phyloP scores from a whole-genome alignment of 306 rosid species.

The Prosopis cineraria region DNA sequence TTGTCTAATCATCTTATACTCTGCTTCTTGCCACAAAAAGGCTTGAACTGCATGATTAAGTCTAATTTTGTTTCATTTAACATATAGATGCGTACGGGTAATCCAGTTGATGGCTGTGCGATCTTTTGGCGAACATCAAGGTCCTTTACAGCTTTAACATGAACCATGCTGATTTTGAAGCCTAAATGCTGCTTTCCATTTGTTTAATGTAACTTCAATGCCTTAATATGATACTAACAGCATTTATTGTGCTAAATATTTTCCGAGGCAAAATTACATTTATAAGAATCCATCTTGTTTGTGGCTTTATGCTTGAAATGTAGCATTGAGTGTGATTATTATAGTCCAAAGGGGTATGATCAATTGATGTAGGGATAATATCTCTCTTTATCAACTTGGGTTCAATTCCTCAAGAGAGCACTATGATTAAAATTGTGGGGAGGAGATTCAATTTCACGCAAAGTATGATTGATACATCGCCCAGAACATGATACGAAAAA shows the following conservation, averaged over 20 bases:
- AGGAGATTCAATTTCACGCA: not conserved
- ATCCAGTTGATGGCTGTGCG: conserved; percentile 89
- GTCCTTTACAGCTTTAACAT: conserved; percentile 44
- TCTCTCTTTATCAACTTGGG: not conserved
- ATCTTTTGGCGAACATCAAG: conserved; percentile 90
- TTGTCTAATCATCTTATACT: conserved; percentile 8
- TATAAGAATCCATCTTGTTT: not conserved
- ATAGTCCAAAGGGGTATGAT: not conserved
- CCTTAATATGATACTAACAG: conserved; percentile 15
- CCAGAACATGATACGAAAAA: not conserved
- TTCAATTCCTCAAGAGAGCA: not conserved
- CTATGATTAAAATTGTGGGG: not conserved
- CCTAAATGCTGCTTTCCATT: conserved; percentile 28
- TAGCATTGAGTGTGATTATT: not conserved
- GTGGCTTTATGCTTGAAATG: conserved; percentile 6
- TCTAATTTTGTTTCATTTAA: conserved; percentile 48
- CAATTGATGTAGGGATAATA: not conserved
- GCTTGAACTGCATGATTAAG: conserved; percentile 19
- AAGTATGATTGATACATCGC: not conserved
- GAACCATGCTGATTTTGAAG: not conserved
- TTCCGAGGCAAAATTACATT: not conserved
- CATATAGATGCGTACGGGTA: conserved; percentile 89
- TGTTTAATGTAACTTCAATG: conserved; percentile 18
- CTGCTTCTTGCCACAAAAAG: conserved; percentile 9
- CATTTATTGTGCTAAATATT: conserved; percentile 5